Conservation (phyloP, 495 filamentous ascomycete genomes). For the Aspergillus saccharolyticus region DNA sequence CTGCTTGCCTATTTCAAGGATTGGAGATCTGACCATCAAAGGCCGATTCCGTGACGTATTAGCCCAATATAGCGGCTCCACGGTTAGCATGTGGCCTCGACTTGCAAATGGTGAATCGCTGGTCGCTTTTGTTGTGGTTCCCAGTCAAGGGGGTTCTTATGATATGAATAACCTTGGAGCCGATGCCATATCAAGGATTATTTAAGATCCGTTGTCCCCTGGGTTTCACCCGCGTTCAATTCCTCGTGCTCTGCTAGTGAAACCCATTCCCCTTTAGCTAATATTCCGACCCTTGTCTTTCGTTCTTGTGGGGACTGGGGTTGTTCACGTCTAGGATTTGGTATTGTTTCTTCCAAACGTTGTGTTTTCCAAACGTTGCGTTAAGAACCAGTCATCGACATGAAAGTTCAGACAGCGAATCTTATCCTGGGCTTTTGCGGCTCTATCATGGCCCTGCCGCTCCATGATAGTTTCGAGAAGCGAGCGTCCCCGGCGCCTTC, state of each 20-base stretch:
- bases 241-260: neutral
- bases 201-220: neutral
- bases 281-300: neutral
- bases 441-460: constrained; percentile 2
- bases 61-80: neutral
- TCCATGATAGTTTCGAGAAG: neutral
- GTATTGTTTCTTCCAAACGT: neutral
- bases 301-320: neutral
- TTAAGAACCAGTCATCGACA: neutral
- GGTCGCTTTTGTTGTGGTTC: neutral
- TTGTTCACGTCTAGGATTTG: neutral
- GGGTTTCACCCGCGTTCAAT: neutral
- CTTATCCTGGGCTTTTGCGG: constrained; percentile 7
- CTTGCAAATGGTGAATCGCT: neutral
- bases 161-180: neutral
- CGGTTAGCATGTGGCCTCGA: neutral
- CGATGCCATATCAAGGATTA: neutral
- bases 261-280: neutral
- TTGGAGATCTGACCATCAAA: neutral
- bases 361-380: neutral
- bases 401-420: constrained; percentile 8
- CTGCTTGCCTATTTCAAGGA: neutral
- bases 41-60: neutral
- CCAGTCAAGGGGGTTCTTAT: neutral
- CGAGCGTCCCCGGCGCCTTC: neutral